Percentiles rank a stretch among this genome's conserved stretches.
Conservation (phyloP, 179 eudicot species). For the Beta macrorhiza region DNA sequence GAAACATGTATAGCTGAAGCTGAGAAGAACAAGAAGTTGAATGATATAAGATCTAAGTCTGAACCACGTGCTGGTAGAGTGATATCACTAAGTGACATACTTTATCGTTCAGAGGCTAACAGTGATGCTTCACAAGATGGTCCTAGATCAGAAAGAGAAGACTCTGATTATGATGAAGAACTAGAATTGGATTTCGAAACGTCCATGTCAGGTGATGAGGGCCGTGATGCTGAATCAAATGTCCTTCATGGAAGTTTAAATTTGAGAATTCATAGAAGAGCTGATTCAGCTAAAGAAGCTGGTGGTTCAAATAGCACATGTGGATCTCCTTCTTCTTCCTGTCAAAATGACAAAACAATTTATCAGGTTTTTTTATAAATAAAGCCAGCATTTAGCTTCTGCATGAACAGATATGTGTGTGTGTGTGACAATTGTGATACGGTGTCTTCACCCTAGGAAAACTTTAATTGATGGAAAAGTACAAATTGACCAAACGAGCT, state of each 20-base stretch:
- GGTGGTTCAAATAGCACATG: conserved; percentile 50
- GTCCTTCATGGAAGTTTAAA: conserved; percentile 70
- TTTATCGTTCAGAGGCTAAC: conserved; percentile 64
- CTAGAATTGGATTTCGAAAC: conserved; percentile 87
- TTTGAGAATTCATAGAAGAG: conserved; percentile 63
- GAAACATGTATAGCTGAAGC: conserved; percentile 56
- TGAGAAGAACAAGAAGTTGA: conserved; percentile 49
- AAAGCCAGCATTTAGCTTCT: conserved; percentile 3
- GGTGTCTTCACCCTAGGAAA: too few relatives aligned
- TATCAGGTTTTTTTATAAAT: conserved; percentile 50
- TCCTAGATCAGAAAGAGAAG: conserved; percentile 83
- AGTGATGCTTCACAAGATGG: conserved; percentile 82
- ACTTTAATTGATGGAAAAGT: too few relatives aligned
- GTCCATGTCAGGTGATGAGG: conserved; percentile 75
- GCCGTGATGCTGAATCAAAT: conserved; percentile 55
- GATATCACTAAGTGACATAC: conserved; percentile 73
- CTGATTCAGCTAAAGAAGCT: conserved; percentile 44
- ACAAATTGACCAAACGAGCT: not conserved
- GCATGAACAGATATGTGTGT: not conserved
- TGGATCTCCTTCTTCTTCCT: conserved; percentile 53
- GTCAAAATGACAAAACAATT: conserved; percentile 41
- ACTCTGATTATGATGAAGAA: conserved; percentile 88
- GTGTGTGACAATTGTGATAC: too few relatives aligned
- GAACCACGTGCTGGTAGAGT: conserved; percentile 56
- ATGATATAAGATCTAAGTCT: conserved; percentile 48